Evolutionary conservation across 495 filamentous ascomycete genomes (phyloP), one percentile per base, ranked within the genome.

Genomic region (Penicillium chermesinum): DNA sequence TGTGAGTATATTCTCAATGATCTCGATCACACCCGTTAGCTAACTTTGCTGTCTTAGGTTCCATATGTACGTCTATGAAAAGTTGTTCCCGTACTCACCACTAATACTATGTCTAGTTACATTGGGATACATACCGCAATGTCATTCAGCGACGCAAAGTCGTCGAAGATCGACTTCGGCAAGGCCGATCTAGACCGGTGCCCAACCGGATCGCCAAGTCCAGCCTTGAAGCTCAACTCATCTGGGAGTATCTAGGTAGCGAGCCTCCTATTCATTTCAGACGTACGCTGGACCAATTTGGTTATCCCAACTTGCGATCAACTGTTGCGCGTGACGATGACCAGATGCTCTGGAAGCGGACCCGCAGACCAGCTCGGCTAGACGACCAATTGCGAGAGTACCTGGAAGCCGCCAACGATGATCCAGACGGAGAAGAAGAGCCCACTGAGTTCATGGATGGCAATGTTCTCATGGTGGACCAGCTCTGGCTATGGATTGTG

Each of bases 271-370:
- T 85, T 14, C 84, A 85, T 52, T 77, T 76, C 48, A 74, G 83
- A 8, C 69, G 83, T 22, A 86, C 83, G 1, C 52, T 87, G 7
- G 83, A 87, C 46, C 82, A 86, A 54, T 86, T 76, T 44, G 81
- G 82, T 0, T 84, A 86, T 49, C 82, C 80, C 0, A 78, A 79
- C 37, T 68, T 86, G 0, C 65, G 73, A 14, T 82, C 84, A 15
- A 84, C 83, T 0, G 63, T 78, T 19, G 75, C 79, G 0, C 69
- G 82, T 19, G 83, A 87, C 35, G 79, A 82, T 38, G 83, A 87
- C 30, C 83, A 87, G 57, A 84, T 87, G 76, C 63, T 86, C 3
- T 87, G 83, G 66, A 86, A 86, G 48, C 71, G 82, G 1, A 87
- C 83, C 1, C 80, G 78, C 52, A 66, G 73, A 52, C 49, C 53